Evolutionary conservation across 441 rosid genomes (phyloP).

Genomic region (Dalechampia spathulata): DNA sequence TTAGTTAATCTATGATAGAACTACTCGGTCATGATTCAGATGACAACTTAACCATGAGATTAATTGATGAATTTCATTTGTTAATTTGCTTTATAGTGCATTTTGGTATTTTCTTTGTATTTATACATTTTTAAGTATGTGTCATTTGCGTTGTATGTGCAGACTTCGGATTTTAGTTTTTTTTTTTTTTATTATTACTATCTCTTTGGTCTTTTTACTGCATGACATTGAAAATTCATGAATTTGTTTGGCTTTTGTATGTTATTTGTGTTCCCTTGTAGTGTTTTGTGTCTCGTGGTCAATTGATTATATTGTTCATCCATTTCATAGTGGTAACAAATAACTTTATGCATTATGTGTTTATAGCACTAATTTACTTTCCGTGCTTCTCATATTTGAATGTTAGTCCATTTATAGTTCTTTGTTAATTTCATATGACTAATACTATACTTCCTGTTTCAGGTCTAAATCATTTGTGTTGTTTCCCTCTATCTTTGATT

Average conservation of each 20-base stretch:
- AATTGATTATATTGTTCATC: neutral
- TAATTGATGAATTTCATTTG: neutral
- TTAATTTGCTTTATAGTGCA: neutral
- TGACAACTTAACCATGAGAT: too few species aligned
- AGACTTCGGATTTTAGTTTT: neutral
- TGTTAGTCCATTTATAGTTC: neutral
- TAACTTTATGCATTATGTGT: neutral
- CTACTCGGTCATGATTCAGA: too few species aligned
- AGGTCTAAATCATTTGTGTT: neutral
- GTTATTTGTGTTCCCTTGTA: neutral
- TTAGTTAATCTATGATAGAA: too few species aligned
- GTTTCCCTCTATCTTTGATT: conserved; percentile 1
- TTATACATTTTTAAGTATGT: neutral
- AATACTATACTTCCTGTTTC: neutral
- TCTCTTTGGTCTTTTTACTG: neutral
- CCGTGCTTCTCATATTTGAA: neutral
- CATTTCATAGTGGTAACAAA: neutral
- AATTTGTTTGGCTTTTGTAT: neutral
- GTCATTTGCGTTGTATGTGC: neutral
- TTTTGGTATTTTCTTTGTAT: neutral
- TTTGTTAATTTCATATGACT: conserved; percentile 6
- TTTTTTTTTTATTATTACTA: neutral
- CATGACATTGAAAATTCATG: neutral
- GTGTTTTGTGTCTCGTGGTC: neutral
- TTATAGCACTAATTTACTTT: neutral